These are phyloP conservation scores for Pistacia integerrima DNA, from an alignment of 345 rosid genomes.

Conservation along the genomic window DNA sequence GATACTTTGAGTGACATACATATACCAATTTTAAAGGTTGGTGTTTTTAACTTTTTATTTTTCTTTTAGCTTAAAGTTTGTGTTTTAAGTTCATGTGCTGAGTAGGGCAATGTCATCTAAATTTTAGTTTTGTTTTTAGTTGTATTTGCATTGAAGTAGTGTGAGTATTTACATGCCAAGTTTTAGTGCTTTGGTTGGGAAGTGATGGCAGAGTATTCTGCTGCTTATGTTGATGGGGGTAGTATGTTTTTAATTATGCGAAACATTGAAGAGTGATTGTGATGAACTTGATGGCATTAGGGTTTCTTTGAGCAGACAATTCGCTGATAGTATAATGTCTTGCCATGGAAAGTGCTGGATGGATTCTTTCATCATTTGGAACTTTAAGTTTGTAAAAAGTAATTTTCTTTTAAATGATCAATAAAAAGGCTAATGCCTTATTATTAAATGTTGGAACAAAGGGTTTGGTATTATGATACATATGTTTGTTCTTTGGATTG, in stretches of 20 bases:
- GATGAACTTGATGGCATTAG: neutral
- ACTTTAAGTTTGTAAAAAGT: neutral
- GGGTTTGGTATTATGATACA: neutral
- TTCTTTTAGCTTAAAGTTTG: constrained; percentile 8
- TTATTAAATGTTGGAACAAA: neutral
- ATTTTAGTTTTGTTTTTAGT: constrained; percentile 2
- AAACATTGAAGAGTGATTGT: neutral
- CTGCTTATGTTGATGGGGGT: neutral
- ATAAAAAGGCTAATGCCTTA: neutral
- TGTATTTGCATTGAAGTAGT: constrained; percentile 7
- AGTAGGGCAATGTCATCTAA: neutral
- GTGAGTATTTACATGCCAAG: constrained; percentile 1
- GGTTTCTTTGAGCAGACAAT: neutral
- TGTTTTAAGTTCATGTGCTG: neutral
- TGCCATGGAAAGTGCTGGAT: neutral
- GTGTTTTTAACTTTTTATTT: constrained; percentile 27
- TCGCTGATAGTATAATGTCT: neutral
- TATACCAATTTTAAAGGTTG: constrained; percentile 94
- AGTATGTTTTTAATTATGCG: neutral
- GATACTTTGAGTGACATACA: constrained; percentile 91
- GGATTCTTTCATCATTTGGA: neutral
- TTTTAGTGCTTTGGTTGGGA: constrained; percentile 21
- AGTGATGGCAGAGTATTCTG: constrained; percentile 2
- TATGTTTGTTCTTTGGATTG: neutral
- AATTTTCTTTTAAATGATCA: neutral